A percentile compares a stretch with the other conserved stretches of the same genome.
Conservation (phyloP, 345 rosid species). For the Eucalyptus urophylla region DNA sequence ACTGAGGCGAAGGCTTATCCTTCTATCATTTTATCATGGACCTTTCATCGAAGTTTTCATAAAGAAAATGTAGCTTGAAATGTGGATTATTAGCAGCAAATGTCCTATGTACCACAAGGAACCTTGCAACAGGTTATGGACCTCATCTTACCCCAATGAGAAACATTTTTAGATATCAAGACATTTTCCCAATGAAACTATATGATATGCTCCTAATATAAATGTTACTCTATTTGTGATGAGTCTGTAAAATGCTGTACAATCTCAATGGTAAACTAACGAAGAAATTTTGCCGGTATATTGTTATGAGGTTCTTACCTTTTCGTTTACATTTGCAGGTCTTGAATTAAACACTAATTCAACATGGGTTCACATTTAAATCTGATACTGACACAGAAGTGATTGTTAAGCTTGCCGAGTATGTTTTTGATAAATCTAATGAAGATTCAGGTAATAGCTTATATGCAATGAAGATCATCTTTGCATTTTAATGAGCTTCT, state of each 20-base stretch:
- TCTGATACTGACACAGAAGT: constrained; percentile 97
- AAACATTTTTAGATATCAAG: background rate
- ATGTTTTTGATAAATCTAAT: constrained; percentile 78
- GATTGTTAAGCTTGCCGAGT: constrained; percentile 89
- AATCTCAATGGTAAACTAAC: background rate
- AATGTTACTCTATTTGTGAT: background rate
- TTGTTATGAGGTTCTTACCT: background rate
- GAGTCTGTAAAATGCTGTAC: background rate
- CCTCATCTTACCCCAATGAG: background rate
- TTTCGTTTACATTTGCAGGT: constrained; percentile 30
- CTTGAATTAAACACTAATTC: constrained; percentile 58
- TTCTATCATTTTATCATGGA: background rate
- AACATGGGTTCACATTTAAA: constrained; percentile 81
- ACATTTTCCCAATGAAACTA: background rate
- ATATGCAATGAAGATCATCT: background rate
- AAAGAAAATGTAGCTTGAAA: background rate
- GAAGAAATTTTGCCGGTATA: background rate
- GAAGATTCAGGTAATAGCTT: constrained; percentile 11
- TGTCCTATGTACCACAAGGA: background rate
- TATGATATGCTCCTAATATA: background rate
- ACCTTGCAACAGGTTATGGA: background rate
- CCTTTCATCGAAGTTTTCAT: background rate
- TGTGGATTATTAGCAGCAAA: background rate
- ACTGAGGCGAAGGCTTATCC: background rate
- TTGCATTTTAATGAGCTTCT: background rate